Evolutionary conservation across 306 rosid genomes (phyloP).

Genomic region (Trifolium dubium): DNA sequence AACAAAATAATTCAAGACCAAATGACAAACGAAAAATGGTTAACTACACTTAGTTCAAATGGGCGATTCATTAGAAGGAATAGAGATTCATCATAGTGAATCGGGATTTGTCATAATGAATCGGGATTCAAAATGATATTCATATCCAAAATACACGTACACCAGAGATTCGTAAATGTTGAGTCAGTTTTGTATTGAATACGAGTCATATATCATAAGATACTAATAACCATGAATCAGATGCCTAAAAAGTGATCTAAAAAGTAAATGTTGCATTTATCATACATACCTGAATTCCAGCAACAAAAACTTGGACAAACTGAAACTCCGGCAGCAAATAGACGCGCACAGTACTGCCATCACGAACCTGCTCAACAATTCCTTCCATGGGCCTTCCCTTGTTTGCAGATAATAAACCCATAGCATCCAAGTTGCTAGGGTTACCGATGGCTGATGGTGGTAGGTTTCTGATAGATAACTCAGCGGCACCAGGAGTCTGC

Average conservation of each 20-base stretch:
- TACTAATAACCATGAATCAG: not conserved
- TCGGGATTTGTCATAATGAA: not conserved
- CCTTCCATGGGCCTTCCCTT: conserved; percentile 87
- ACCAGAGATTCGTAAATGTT: not conserved
- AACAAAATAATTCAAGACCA: not conserved
- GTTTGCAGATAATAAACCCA: conserved; percentile 77
- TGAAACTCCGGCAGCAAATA: conserved; percentile 92
- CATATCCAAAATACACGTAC: not conserved
- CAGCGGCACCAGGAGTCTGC: conserved; percentile 85
- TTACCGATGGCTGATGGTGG: conserved; percentile 94
- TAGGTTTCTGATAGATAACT: conserved; percentile 71
- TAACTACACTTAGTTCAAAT: not conserved
- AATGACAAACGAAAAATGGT: not conserved
- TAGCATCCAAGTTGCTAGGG: conserved; percentile 81
- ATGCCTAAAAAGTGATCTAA: not conserved
- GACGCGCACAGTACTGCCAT: conserved; percentile 85
- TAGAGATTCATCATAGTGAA: not conserved
- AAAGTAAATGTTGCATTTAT: not conserved
- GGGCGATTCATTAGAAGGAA: not conserved
- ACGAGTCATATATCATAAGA: not conserved
- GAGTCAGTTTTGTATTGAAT: not conserved
- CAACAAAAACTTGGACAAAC: conserved; percentile 91
- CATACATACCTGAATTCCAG: conserved; percentile 80
- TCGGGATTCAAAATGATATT: not conserved
- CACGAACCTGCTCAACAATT: conserved; percentile 94